Percentiles rank a stretch among this genome's conserved stretches.
phyloP scores from a whole-genome alignment of 164 flowering plant species.

The Liquidambar formosana region DNA sequence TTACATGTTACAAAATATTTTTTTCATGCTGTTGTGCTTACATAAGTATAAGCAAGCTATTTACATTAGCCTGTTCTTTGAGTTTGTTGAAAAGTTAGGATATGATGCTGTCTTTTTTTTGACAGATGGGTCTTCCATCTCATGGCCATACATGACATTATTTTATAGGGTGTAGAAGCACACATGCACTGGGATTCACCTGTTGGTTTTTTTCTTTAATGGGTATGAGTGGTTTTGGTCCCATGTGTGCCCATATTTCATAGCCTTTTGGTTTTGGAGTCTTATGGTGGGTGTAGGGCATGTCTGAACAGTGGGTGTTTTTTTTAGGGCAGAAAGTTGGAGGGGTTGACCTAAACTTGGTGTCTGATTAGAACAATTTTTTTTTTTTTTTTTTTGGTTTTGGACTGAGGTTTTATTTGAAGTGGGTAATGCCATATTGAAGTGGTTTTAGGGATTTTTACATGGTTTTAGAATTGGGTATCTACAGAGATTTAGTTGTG shows the following conservation, averaged over 20 bases:
- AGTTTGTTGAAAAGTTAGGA: too few species aligned
- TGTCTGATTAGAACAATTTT: slow-evolving; percentile 12
- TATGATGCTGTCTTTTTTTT: not conserved
- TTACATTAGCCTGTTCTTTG: too few species aligned
- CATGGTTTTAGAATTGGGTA: slow-evolving; percentile 2
- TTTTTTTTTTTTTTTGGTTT: slow-evolving; percentile 2
- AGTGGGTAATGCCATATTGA: slow-evolving; percentile 18
- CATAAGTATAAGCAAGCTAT: too few species aligned
- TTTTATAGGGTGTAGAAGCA: slow-evolving; percentile 1
- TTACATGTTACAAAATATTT: too few species aligned
- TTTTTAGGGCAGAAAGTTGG: slow-evolving; percentile 14
- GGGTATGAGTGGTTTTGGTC: too few species aligned
- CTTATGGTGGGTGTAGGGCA: slow-evolving; percentile 14
- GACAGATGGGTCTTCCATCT: slow-evolving; percentile 14
- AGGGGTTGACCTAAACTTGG: slow-evolving; percentile 30
- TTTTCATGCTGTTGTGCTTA: too few species aligned
- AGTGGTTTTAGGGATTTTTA: slow-evolving; percentile 27
- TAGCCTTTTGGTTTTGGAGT: slow-evolving; percentile 25
- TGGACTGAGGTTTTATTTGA: not conserved
- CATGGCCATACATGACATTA: slow-evolving; percentile 4
- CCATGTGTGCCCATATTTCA: slow-evolving; percentile 10
- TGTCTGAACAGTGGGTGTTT: not conserved
- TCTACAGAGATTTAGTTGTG: slow-evolving; percentile 3
- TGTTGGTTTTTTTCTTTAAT: slow-evolving; percentile 12
- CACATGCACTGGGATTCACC: not conserved